phyloP scores from a whole-genome alignment of 1,284 basidiomycete species.

The Puccinia horiana region DNA sequence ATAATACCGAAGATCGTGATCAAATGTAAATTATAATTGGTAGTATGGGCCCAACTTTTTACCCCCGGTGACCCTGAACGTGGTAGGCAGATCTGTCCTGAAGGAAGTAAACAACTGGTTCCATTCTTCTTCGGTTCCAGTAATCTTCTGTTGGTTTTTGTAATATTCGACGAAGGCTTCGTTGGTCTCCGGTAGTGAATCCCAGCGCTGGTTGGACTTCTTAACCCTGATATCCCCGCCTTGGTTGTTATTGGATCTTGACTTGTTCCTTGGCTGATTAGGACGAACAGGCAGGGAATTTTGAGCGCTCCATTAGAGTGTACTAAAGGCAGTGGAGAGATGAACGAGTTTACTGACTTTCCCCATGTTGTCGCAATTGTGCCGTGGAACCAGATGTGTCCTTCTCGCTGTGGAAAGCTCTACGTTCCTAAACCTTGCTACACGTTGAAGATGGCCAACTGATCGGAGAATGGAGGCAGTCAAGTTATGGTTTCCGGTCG shows the following conservation, averaged over 20 bases:
- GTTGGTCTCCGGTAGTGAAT: constrained; percentile 35
- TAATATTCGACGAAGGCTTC: constrained; percentile 45
- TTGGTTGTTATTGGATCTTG: constrained; percentile 13
- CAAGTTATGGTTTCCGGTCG: neutral
- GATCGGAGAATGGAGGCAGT: neutral
- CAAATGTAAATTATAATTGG: neutral
- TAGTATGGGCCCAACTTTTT: constrained; percentile 67
- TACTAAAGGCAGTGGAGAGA: neutral
- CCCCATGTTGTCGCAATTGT: neutral
- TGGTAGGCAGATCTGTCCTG: constrained; percentile 70
- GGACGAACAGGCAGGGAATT: neutral
- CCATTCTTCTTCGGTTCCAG: constrained; percentile 42
- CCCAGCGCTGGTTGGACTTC: constrained; percentile 45
- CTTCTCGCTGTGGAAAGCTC: neutral
- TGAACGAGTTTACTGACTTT: neutral
- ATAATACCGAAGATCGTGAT: neutral
- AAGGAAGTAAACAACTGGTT: constrained; percentile 39
- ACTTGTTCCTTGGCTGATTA: neutral
- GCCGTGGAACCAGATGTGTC: neutral
- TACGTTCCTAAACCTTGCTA: neutral
- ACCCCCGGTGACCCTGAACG: constrained; percentile 87
- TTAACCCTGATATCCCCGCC: constrained; percentile 36
- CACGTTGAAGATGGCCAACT: neutral
- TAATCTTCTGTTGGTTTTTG: constrained; percentile 42
- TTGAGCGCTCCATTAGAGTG: neutral